A percentile compares a stretch with the other conserved stretches of the same genome.
Evolutionary conservation across 805 yeast species (phyloP).

Genomic region (Pichia eremophila): DNA sequence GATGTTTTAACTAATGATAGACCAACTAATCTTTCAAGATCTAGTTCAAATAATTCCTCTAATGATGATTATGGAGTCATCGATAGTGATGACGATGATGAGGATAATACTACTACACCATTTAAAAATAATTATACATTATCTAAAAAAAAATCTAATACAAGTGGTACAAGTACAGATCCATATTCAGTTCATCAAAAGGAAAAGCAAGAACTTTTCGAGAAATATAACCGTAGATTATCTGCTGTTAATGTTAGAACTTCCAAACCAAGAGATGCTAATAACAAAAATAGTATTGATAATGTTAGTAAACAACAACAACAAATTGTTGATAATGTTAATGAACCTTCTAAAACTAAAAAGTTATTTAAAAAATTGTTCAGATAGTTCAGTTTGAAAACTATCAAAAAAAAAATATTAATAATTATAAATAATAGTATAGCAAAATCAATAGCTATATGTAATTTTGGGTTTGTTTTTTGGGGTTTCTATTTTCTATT

Average conservation of each 20-base stretch:
- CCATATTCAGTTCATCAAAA: constrained; percentile 1
- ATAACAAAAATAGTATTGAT: not conserved
- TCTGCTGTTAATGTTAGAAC: constrained; percentile 15
- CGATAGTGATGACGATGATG: constrained; percentile 4
- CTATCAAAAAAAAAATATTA: too few relatives aligned
- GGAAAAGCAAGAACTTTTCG: constrained; percentile 19
- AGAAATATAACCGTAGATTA: constrained; percentile 23
- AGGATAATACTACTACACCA: not conserved
- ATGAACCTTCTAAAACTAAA: not conserved
- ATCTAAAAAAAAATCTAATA: not conserved
- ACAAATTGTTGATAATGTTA: not conserved
- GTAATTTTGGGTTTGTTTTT: too few relatives aligned
- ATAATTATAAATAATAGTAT: too few relatives aligned
- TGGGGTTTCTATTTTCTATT: too few relatives aligned
- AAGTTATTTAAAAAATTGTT: constrained; percentile 8
- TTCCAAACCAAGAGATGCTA: not conserved
- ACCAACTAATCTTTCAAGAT: not conserved
- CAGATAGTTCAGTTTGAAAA: not conserved
- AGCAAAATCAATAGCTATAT: too few relatives aligned
- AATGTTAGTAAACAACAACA: too few relatives aligned
- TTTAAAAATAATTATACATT: not conserved
- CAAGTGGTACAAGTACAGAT: not conserved
- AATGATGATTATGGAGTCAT: not conserved
- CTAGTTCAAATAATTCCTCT: not conserved
- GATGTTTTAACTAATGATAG: constrained; percentile 4